phyloP scores from a whole-genome alignment of 306 rosid species.

The Vicia faba region DNA sequence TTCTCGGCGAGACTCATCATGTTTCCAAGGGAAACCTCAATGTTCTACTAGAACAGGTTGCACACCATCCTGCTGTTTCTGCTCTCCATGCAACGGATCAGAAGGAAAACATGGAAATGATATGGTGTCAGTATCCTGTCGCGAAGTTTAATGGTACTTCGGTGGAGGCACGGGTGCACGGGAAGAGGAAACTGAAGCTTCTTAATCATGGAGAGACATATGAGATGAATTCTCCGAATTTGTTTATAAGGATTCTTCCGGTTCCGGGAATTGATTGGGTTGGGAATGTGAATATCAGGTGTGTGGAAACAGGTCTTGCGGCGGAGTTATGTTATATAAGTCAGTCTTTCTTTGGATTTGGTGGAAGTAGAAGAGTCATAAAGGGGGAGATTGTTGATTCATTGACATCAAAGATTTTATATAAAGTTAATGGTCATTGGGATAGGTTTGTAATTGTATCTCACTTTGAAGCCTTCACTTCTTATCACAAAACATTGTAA shows the following conservation, averaged over 20 bases:
- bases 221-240: slow-evolving; percentile 73
- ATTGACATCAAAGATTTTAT: slow-evolving; percentile 54
- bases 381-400: slow-evolving; percentile 76
- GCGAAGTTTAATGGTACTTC: slow-evolving; percentile 78
- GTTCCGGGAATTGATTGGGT: slow-evolving; percentile 64
- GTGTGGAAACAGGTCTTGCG: slow-evolving; percentile 66
- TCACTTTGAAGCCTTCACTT: background rate
- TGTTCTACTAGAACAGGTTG: slow-evolving; percentile 84
- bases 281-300: slow-evolving; percentile 59
- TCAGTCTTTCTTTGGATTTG: slow-evolving; percentile 60
- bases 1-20: slow-evolving; percentile 98
- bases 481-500: background rate
- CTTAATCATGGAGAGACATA: slow-evolving; percentile 81
- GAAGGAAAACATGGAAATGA: slow-evolving; percentile 62
- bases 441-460: slow-evolving; percentile 59
- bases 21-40: slow-evolving; percentile 70
- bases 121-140: slow-evolving; percentile 71
- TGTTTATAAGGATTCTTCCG: slow-evolving; percentile 65
- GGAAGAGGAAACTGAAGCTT: slow-evolving; percentile 71
- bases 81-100: slow-evolving; percentile 90
- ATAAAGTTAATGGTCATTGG: slow-evolving; percentile 84
- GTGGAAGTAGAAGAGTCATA: slow-evolving; percentile 61
- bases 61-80: slow-evolving; percentile 87
- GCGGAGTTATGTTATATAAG: slow-evolving; percentile 62
- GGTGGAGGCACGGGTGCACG: slow-evolving; percentile 64